phyloP scores from a whole-genome alignment of 306 rosid species.

The Inga laurina region DNA sequence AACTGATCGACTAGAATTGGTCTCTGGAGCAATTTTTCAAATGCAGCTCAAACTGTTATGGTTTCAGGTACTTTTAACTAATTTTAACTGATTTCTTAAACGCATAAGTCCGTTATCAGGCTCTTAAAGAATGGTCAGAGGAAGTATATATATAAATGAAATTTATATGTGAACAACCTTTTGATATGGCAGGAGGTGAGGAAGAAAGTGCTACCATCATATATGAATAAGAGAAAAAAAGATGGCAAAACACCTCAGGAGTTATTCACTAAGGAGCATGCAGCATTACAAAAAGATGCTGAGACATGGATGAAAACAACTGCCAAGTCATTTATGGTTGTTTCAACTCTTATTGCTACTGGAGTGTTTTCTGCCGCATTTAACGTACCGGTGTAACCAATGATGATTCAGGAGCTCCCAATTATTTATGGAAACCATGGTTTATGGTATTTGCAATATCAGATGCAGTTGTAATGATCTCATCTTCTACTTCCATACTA shows the following conservation, averaged over 20 bases:
- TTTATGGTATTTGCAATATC: not conserved
- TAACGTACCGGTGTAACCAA: not conserved
- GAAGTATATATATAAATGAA: too few relatives aligned
- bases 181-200: not conserved
- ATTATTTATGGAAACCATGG: too few relatives aligned
- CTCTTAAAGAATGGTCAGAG: too few relatives aligned
- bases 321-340: not conserved
- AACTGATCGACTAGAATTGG: not conserved
- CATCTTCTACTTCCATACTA: not conserved
- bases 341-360: not conserved
- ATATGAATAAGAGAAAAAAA: not conserved
- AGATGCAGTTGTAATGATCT: too few relatives aligned
- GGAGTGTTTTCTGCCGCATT: not conserved
- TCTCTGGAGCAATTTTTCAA: not conserved
- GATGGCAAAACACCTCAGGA: accelerated
- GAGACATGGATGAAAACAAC: not conserved
- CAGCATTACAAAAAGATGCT: accelerated
- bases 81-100: too few relatives aligned
- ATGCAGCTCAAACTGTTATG: not conserved
- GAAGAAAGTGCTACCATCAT: not conserved
- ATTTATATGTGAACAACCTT: not conserved
- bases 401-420: not conserved
- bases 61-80: not conserved
- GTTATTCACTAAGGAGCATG: not conserved
- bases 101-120: too few relatives aligned